phyloP scores from a whole-genome alignment of 1,284 basidiomycete species.

The Ustilago crameri region DNA sequence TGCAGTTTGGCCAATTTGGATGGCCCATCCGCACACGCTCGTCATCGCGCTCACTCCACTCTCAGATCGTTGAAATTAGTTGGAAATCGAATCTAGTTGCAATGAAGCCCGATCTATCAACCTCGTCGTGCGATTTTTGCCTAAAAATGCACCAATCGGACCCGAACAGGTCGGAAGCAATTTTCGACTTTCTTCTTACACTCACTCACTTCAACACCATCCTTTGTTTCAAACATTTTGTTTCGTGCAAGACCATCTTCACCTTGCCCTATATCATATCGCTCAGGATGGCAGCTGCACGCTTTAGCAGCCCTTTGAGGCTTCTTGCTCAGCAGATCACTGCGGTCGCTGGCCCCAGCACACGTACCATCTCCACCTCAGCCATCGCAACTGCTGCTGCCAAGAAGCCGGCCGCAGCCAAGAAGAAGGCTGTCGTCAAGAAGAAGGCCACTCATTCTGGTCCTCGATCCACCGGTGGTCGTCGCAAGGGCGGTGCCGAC shows the following conservation, averaged over 20 bases:
- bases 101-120: background rate
- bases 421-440: constrained; percentile 60
- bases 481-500: constrained; percentile 58
- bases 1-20: background rate
- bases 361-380: constrained; percentile 24
- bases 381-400: constrained; percentile 33
- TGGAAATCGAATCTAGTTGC: background rate
- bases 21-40: constrained; percentile 22
- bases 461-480: constrained; percentile 52
- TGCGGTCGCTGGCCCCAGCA: constrained; percentile 7
- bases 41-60: constrained; percentile 18
- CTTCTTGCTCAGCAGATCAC: constrained; percentile 12
- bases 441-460: constrained; percentile 47
- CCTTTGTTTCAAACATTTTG: no score
- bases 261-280: background rate
- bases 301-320: constrained; percentile 25
- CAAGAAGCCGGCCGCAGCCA: constrained; percentile 49
- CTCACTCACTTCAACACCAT: background rate
- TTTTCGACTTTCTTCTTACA: constrained; percentile 26
- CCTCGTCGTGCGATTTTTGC: background rate
- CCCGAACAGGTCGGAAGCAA: constrained; percentile 16
- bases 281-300: constrained; percentile 21
- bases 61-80: no score
- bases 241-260: background rate
- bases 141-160: constrained; percentile 18